phyloP scores from a whole-genome alignment of 2,329 filamentous ascomycete genomes.

The Fusarium paranaense region DNA sequence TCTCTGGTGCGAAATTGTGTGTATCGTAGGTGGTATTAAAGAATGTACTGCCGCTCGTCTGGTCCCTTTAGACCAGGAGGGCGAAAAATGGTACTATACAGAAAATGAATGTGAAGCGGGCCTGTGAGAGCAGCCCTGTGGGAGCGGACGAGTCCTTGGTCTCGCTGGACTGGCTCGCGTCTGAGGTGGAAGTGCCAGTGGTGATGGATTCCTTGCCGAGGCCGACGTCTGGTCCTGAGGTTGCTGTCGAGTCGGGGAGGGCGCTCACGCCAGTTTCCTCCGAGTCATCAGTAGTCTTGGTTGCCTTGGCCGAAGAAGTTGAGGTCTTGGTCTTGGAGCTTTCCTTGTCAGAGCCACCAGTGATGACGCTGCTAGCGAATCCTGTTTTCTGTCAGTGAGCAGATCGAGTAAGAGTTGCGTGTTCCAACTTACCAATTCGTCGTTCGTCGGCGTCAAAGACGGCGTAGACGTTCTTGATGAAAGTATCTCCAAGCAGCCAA shows the following conservation, averaged over 20 bases:
- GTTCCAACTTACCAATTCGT: constrained; percentile 66
- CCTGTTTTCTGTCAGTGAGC: constrained; percentile 30
- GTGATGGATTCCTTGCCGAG: constrained; percentile 42
- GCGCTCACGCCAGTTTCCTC: constrained; percentile 30
- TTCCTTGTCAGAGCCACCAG: constrained; percentile 6
- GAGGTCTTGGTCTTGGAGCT: constrained; percentile 24
- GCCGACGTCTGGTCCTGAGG: constrained; percentile 31
- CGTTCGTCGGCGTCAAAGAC: constrained; percentile 82
- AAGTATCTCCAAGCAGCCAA: constrained; percentile 88
- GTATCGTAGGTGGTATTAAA: constrained; percentile 39
- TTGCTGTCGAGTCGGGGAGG: constrained; percentile 24
- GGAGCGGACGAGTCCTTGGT: constrained; percentile 42
- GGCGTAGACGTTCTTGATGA: constrained; percentile 89
- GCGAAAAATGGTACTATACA: constrained; percentile 44
- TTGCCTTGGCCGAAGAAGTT: constrained; percentile 16
- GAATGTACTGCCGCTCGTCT: constrained; percentile 39
- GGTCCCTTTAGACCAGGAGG: constrained; percentile 35
- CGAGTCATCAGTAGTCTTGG: constrained; percentile 25
- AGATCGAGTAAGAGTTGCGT: background rate
- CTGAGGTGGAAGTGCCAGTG: constrained; percentile 36
- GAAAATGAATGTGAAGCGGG: constrained; percentile 42
- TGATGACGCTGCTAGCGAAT: constrained; percentile 37
- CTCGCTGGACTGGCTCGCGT: constrained; percentile 24
- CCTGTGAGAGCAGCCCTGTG: constrained; percentile 26
- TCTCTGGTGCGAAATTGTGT: constrained; percentile 18